phyloP scores from a whole-genome alignment of 2,329 filamentous ascomycete genomes.

The Pseudopithomyces maydicus region DNA sequence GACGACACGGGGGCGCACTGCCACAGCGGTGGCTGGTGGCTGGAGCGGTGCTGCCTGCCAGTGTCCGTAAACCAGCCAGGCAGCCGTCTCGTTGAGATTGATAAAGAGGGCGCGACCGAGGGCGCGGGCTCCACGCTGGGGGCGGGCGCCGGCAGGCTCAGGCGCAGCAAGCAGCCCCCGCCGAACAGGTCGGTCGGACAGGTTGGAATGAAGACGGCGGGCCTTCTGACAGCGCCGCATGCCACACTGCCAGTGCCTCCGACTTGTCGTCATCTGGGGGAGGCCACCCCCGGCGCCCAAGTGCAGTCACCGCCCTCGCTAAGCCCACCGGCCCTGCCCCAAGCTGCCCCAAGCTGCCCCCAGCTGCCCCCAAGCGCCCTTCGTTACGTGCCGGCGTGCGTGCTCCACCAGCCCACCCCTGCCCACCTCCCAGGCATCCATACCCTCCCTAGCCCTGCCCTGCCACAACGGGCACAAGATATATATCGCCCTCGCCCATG shows the following conservation, averaged over 20 bases:
- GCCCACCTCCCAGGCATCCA: slow-evolving; percentile 27
- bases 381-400: slow-evolving; percentile 17
- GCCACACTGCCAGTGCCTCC: background rate
- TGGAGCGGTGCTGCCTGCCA: background rate
- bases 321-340: background rate
- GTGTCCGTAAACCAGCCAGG: background rate
- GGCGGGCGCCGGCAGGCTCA: background rate
- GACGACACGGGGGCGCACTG: background rate
- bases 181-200: too few relatives aligned
- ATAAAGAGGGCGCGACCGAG: background rate
- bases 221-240: slow-evolving; percentile 2
- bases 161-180: background rate
- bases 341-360: slow-evolving; percentile 7
- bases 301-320: slow-evolving; percentile 35
- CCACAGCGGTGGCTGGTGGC: background rate
- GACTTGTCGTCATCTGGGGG: slow-evolving; percentile 35
- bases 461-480: slow-evolving; percentile 33
- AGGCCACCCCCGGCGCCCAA: background rate
- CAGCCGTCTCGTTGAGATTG: too few relatives aligned
- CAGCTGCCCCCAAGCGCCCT: slow-evolving; percentile 15
- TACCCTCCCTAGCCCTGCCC: slow-evolving; percentile 7
- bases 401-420: slow-evolving; percentile 25
- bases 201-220: background rate
- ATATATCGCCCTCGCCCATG: slow-evolving; percentile 31
- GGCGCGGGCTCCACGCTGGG: background rate